These are phyloP conservation scores for Malus domestica DNA, from an alignment of 306 rosid species.

Conservation along the genomic window ASM211411v1 NC_041801.1:11544501-11545000, in stretches of 20 bases:
- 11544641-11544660: neutral
- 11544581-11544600: constrained; percentile 65
- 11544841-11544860: no score
- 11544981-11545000: no score
- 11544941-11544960: no score
- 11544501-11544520: constrained; percentile 70
- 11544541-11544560: constrained; percentile 86
- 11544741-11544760: neutral
- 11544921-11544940: no score
- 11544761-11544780: neutral
- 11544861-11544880: no score
- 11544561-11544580: constrained; percentile 72
- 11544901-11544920: no score
- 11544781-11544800: no score
- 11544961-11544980: no score
- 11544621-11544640: neutral
- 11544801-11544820: no score
- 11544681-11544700: neutral
- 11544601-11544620: constrained; percentile 14
- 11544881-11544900: no score
- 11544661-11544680: neutral
- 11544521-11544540: constrained; percentile 83
- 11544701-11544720: neutral
- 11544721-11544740: neutral
- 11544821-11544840: no score